Evolutionary conservation across 2,329 filamentous ascomycete species (phyloP), one percentile per base, ranked within the genome.

Genomic region (Xylariales sp.): DNA sequence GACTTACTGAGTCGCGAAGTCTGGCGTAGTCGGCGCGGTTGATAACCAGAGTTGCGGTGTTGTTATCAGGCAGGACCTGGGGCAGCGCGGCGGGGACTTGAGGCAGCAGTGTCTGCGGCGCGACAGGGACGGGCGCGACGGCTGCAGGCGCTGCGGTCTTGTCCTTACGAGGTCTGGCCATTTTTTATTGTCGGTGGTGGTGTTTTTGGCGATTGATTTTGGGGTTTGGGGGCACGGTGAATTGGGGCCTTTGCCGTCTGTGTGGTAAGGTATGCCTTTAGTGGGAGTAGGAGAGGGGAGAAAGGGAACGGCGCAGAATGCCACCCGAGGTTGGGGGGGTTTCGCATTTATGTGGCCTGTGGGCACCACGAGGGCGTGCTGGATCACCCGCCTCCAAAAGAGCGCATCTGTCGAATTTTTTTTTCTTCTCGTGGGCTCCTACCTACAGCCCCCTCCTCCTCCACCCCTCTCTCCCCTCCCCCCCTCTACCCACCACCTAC

Each of bases 1-100:
- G 41, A 67, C 85, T 76, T 81, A 94, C 88, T 59, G 80, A 83
- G 60, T 94, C 88, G 54, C 88, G 79, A 33, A 89, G 88, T 56
- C 83, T 75, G 43, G 87, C 75, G 60, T 87, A 83, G 41, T 88
- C 83, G 40, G 85, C 73, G 44, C 88, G 79, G 47, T 85, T 77
- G 29, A 55, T 56, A 23, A 54, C 46, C 39, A 47, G 46, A 6
- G 44, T 45, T 21, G 40, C 47, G 27, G 34, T 24, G 30, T 29
- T 33, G 29, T 25, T 19, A 19, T 28, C 29, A 21, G 35, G 34
- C 32, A 69, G 42, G 15, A 42, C 48, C 37, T 50, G 47, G 19
- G 41, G 45, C 34, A 46, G 13, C 7, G 35, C 35, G 23, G 30
- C 20, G 13, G 37, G 19, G 10, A 19, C 14, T 38, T 52, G 51